These are phyloP conservation scores for Barnettozyma californica DNA, from an alignment of 805 yeast genomes.

Conservation along the genomic window DNA sequence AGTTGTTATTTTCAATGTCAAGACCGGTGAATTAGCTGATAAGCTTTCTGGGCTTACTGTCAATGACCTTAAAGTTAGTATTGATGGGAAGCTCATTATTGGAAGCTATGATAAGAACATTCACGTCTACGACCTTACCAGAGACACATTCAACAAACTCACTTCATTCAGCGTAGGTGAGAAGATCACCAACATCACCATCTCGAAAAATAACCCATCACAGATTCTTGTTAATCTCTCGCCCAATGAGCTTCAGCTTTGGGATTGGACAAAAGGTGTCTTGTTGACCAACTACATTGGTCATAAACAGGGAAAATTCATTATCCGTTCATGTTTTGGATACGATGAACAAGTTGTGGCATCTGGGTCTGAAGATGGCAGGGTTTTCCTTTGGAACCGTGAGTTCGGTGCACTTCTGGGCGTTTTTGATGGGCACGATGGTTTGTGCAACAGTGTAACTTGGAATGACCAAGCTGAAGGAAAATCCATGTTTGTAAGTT, in stretches of 20 bases:
- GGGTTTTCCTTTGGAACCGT: constrained; percentile 73
- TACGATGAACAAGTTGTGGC: constrained; percentile 61
- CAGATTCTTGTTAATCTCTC: constrained; percentile 57
- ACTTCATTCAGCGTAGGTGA: constrained; percentile 49
- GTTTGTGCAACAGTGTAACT: constrained; percentile 65
- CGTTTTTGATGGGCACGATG: constrained; percentile 55
- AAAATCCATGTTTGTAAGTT: constrained; percentile 63
- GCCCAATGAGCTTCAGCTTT: constrained; percentile 73
- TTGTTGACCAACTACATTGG: constrained; percentile 65
- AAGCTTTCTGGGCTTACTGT: constrained; percentile 41
- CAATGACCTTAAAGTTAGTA: constrained; percentile 63
- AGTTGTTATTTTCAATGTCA: constrained; percentile 41
- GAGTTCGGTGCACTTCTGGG: constrained; percentile 60
- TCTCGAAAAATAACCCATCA: constrained; percentile 48
- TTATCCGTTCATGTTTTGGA: constrained; percentile 76
- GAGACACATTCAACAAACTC: constrained; percentile 32
- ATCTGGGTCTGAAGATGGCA: constrained; percentile 84
- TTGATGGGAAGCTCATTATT: constrained; percentile 58
- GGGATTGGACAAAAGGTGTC: constrained; percentile 62
- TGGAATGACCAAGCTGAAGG: constrained; percentile 48
- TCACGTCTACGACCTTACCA: constrained; percentile 48
- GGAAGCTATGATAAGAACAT: constrained; percentile 60
- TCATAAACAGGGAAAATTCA: constrained; percentile 61
- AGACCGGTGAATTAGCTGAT: constrained; percentile 25
- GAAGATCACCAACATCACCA: constrained; percentile 57